Evolutionary conservation across 306 rosid genomes (phyloP).

Genomic region (Begonia fuchsioides): DNA sequence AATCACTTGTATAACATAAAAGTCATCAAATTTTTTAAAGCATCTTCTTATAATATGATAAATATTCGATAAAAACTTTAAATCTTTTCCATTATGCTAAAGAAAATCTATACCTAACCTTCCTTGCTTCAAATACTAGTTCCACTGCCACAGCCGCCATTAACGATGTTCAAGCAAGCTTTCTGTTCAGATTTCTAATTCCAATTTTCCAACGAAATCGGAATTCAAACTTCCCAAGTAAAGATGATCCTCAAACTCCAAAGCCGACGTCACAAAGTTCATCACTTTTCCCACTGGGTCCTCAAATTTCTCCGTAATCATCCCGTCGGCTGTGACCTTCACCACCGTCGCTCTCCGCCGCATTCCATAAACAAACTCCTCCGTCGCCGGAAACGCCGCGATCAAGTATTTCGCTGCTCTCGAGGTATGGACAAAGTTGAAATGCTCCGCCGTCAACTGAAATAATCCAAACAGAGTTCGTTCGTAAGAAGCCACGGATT

Average conservation of each 20-base stretch:
- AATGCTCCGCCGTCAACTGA: slow-evolving; percentile 17
- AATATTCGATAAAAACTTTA: no score
- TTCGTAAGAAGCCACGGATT: no score
- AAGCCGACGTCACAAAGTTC: slow-evolving; percentile 40
- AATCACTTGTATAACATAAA: no score
- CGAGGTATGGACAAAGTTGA: slow-evolving; percentile 30
- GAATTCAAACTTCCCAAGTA: slow-evolving; percentile 43
- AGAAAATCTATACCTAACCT: no score
- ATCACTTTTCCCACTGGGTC: slow-evolving; percentile 45
- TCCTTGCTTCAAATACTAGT: no score
- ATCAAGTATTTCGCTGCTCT: slow-evolving; percentile 30
- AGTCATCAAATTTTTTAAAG: no score
- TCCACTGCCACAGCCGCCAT: no score
- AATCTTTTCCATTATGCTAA: no score
- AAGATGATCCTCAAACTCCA: slow-evolving; percentile 54
- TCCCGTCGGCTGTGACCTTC: slow-evolving; percentile 45
- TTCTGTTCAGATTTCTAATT: slow-evolving; percentile 12
- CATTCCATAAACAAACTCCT: slow-evolving; percentile 13
- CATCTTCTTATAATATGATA: no score
- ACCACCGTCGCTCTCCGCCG: slow-evolving; percentile 27
- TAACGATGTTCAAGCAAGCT: no score
- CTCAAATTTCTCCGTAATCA: slow-evolving; percentile 26
- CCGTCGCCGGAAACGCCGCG: slow-evolving; percentile 39
- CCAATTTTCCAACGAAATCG: slow-evolving; percentile 45
- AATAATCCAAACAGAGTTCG: no score